Evolutionary conservation across 2,329 filamentous ascomycete genomes (phyloP), one percentile per base, ranked within the genome.

Genomic region (Berkeleyomyces basicola): DNA sequence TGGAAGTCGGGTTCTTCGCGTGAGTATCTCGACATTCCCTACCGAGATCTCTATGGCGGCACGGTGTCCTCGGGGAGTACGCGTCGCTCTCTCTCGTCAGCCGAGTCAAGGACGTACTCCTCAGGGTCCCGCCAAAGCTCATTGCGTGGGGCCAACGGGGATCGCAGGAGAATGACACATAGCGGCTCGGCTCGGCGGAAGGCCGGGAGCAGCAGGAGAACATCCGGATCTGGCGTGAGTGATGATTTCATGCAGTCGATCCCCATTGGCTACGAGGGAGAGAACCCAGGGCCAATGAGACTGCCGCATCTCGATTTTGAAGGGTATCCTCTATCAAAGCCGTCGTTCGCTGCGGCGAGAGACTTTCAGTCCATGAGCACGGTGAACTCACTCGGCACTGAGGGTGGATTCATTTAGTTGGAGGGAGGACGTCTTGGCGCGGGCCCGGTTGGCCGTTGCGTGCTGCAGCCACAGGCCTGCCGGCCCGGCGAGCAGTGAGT

Each of bases 341-440:
- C 61, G 51, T 62, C 60, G 16, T 64, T 64, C 49, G 55, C 42
- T 7, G 47, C 62, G 9, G 62, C 63, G 23, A 14, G 60, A 23
- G 63, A 64, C 42, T 62, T 64, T 42, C 60, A 64, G 58, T 49
- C 60, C 14, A 64, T 64, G 63, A 64, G 63, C 55, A 64, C 60
- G 16, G 60, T 64, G 10, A 37, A 57, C 33, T 64, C 63, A 9
- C 53, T 62, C 33, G 60, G 49, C 23, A 62, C 63, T 23, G 59
- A 62, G 40, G 46, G 60, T 6, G 63, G 60, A 33, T 64, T 60
- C 33, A 61, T 64, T 42, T 64, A 37, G 37, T 36, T 39, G 7
- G 33, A n/a, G 46, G 31, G 46, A 23, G 31, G 31, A 23, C 44
- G 44, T 16, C 44, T 23, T 23, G 23, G 23, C 23, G 23, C 23